Base-by-base conservation (phyloP, 768 basidiomycete genomes). In the Podaxis pistillaris region DNA sequence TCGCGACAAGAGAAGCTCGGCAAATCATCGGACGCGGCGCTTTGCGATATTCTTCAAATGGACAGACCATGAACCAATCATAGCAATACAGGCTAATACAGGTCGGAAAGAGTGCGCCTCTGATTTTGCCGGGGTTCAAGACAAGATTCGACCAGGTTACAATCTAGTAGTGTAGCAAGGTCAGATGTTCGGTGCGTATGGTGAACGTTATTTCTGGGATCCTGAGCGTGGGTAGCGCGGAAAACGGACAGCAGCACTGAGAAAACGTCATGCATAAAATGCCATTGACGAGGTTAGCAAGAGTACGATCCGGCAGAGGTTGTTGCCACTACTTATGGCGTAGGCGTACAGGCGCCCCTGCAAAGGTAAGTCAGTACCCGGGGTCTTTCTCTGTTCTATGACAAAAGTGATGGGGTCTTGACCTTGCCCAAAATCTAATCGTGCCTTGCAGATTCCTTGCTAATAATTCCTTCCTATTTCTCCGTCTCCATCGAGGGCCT, bases 21-120 rank as follows among this genome's bases (percentile, higher is more conserved):
- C 13, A 28, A 52, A 60, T 60, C 36, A 44, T 59, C 58, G 58
- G 58, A n/a, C 58, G 24, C 47, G 36, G 15, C 9, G 36, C 22
- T 51, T 60, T 37, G 33, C 36, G 26, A 50, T 36, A 28, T 19
- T 22, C 33, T 46, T 46, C 44, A 46, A 17, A 46, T n/a, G 44
- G 44, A n/a, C 19, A 6, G 22, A 13, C 19, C n/a, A n/a, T 46
- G 44, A 22, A 6, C n/a, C 12, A 9, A 22, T 19, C 7, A 9
- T 7, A 46, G 44, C 4, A 46, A 44, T 19, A n/a, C 41, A 37
- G 38, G 24, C 9, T 19, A 55, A 15, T 40, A 7, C 22, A 40
- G 38, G n/a, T 12, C 49, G 49, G 58, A 51, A 51, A 40, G 49
- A 60, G 28, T 50, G 58, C 36, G 50, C 49, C 33, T 24, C 26